Conservation (phyloP, 345 rosid species). For the Euphorbia lathyris region DNA sequence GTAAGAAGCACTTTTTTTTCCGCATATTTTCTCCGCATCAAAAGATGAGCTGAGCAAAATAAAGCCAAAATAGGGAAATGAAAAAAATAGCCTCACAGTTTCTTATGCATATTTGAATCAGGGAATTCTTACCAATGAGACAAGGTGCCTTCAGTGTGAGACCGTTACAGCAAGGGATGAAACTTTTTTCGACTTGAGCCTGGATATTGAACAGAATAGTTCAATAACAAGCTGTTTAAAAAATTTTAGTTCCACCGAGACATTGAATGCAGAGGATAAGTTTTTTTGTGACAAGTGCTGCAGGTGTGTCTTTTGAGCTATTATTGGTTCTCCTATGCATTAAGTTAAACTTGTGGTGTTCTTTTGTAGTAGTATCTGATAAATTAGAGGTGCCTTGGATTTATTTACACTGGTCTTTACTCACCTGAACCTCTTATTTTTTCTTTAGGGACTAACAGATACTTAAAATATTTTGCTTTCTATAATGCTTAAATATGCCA, state of each 20-base stretch:
- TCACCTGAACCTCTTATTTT: not conserved
- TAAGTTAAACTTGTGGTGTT: not conserved
- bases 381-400: not conserved
- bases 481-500: not conserved
- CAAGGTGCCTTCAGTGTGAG: slow-evolving; percentile 92
- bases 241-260: slow-evolving; percentile 98
- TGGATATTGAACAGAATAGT: slow-evolving; percentile 98
- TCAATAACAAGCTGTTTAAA: slow-evolving; percentile 99
- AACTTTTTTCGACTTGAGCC: slow-evolving; percentile 94
- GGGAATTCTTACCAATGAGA: slow-evolving; percentile 99
- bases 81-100: slow-evolving; percentile 15
- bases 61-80: not conserved
- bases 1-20: not conserved
- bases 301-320: slow-evolving; percentile 49
- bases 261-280: slow-evolving; percentile 97
- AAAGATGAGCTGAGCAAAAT: not conserved
- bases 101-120: slow-evolving; percentile 30
- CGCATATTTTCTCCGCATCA: not conserved
- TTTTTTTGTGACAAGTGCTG: slow-evolving; percentile 99
- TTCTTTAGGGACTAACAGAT: not conserved
- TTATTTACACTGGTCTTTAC: slow-evolving; percentile 6
- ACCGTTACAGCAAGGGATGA: slow-evolving; percentile 99
- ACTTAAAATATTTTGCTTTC: not conserved
- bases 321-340: not conserved
- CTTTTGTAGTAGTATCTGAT: not conserved